phyloP scores from a whole-genome alignment of 345 rosid species.

The Syzygium oleosum region DNA sequence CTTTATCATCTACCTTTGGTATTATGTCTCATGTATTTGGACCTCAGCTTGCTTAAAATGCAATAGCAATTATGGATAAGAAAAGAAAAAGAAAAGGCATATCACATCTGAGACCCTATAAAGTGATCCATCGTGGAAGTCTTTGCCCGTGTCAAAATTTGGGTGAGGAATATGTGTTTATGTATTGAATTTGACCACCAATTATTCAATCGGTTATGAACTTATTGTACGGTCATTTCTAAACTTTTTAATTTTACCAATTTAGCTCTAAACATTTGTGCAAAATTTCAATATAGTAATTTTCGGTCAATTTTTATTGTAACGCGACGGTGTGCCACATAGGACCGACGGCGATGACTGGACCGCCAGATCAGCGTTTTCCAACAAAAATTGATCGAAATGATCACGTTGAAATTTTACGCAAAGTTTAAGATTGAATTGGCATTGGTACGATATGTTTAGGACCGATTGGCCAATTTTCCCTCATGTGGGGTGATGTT shows the following conservation, averaged over 20 bases:
- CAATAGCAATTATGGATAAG: background rate
- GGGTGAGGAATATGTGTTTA: background rate
- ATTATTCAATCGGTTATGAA: background rate
- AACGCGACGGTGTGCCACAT: too few species aligned
- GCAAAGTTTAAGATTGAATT: background rate
- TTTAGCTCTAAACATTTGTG: too few species aligned
- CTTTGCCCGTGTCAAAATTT: background rate
- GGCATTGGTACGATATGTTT: rapidly evolving
- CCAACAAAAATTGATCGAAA: background rate
- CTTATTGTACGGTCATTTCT: too few species aligned
- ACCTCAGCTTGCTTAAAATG: background rate
- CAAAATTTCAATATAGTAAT: too few species aligned
- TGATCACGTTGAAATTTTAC: rapidly evolving
- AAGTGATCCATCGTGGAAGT: background rate
- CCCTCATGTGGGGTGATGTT: background rate
- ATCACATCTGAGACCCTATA: background rate
- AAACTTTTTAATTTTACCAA: too few species aligned
- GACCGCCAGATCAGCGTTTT: too few species aligned
- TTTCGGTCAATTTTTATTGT: too few species aligned
- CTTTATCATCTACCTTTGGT: background rate
- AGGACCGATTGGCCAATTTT: background rate
- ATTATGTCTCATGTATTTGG: background rate
- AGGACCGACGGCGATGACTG: rapidly evolving
- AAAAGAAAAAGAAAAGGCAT: background rate
- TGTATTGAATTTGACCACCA: background rate